Evolutionary conservation across 1,139 yeast genomes (phyloP).

Genomic region (Geotrichum fermentans): DNA sequence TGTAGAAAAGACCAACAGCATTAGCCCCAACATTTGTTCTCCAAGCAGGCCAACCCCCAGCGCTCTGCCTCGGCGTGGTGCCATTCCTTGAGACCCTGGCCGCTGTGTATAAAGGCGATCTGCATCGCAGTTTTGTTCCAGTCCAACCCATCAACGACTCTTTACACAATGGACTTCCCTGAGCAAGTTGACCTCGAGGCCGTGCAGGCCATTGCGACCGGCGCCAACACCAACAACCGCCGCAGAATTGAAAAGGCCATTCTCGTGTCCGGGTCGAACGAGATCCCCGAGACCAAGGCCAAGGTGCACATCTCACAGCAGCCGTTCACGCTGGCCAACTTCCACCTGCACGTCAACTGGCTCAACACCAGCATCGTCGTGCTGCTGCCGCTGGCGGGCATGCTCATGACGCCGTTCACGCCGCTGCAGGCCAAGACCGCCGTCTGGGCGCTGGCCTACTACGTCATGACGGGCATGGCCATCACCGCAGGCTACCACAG

Average conservation of each 20-base stretch:
- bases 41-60: no score
- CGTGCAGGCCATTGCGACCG: conserved; percentile 86
- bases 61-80: no score
- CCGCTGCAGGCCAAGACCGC: conserved; percentile 61
- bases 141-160: neutral
- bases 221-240: conserved; percentile 68
- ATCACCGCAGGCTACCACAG: conserved; percentile 94
- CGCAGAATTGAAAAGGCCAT: conserved; percentile 49
- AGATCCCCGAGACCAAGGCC: conserved; percentile 29
- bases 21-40: no score
- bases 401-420: conserved; percentile 49
- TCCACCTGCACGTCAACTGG: conserved; percentile 92
- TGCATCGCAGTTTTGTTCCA: no score
- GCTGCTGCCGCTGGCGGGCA: conserved; percentile 63
- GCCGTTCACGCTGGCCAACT: conserved; percentile 80
- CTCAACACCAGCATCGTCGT: conserved; percentile 75
- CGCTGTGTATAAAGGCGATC: no score
- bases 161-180: neutral
- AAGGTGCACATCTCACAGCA: conserved; percentile 73
- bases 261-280: conserved; percentile 44
- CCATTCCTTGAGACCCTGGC: no score
- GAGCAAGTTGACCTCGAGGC: conserved; percentile 15
- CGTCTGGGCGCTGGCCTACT: conserved; percentile 56
- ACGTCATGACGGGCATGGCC: conserved; percentile 72
- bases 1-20: no score